phyloP scores from a whole-genome alignment of 2,329 filamentous ascomycete genomes.

The Monilinia aucupariae region DNA sequence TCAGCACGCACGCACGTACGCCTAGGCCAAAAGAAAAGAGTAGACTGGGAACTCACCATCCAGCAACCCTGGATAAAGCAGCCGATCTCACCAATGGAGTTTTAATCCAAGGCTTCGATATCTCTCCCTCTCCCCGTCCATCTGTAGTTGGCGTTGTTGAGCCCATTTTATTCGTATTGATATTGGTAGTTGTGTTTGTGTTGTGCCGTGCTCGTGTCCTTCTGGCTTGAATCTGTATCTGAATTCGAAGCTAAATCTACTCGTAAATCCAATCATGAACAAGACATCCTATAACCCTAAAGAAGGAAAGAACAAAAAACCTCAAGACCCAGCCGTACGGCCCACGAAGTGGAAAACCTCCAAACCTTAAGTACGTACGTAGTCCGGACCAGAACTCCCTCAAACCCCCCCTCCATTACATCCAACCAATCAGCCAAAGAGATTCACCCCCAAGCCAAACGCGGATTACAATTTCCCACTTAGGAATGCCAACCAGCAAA shows the following conservation, averaged over 20 bases:
- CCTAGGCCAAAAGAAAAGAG: not conserved
- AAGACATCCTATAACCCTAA: not conserved
- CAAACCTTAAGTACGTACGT: no score
- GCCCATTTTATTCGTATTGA: not conserved
- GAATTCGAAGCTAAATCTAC: not conserved
- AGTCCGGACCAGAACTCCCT: no score
- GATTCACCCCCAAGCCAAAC: no score
- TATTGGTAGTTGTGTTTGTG: not conserved
- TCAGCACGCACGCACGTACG: not conserved
- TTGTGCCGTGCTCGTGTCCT: no score
- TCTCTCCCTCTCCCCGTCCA: not conserved
- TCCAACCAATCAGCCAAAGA: no score
- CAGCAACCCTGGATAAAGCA: conserved; percentile 27
- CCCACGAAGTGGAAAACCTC: no score
- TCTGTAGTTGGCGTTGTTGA: not conserved
- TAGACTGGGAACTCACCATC: conserved; percentile 24
- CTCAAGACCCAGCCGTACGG: no score
- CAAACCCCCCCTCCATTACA: no score
- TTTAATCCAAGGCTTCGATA: conserved; percentile 24
- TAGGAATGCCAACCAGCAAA: not conserved
- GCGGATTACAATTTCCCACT: no score
- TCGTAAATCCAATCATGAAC: not conserved
- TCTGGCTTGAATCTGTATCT: not conserved
- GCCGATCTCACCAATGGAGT: conserved; percentile 30
- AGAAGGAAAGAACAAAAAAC: no score